Percentiles rank a stretch among this genome's conserved stretches.
Conservation (phyloP, 768 basidiomycete genomes). For the Lentinula aciculospora region DNA sequence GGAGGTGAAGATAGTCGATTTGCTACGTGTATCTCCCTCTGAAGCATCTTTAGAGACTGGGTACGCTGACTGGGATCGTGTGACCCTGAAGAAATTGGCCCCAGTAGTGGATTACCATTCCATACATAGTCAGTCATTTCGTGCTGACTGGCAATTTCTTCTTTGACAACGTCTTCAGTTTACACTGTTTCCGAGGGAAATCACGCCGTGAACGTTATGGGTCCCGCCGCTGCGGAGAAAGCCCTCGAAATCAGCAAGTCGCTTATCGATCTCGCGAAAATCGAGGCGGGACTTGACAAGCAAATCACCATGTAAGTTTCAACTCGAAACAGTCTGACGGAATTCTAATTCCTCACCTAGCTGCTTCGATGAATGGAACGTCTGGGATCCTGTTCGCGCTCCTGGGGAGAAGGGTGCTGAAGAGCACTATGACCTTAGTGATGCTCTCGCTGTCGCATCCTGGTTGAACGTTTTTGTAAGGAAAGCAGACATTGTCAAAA, state of each 20-base stretch:
- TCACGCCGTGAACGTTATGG: slow-evolving; percentile 49
- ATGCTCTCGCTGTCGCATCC: slow-evolving; percentile 50
- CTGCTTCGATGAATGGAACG: slow-evolving; percentile 55
- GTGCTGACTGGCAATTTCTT: not conserved
- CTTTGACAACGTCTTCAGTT: slow-evolving; percentile 17
- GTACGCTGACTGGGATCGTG: slow-evolving; percentile 36
- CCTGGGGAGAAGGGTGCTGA: slow-evolving; percentile 46
- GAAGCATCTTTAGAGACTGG: slow-evolving; percentile 26
- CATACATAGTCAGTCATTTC: slow-evolving; percentile 27
- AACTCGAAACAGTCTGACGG: not conserved
- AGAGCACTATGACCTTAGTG: slow-evolving; percentile 48
- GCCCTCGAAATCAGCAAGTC: slow-evolving; percentile 45
- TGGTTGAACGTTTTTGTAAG: slow-evolving; percentile 61
- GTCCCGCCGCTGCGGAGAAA: slow-evolving; percentile 48
- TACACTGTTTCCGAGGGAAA: slow-evolving; percentile 37
- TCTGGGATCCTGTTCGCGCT: slow-evolving; percentile 46
- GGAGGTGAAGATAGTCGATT: slow-evolving; percentile 27
- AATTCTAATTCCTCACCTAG: slow-evolving; percentile 12
- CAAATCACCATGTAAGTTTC: slow-evolving; percentile 30
- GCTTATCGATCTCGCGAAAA: slow-evolving; percentile 46
- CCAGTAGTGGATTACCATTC: slow-evolving; percentile 49
- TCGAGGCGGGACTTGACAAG: slow-evolving; percentile 29
- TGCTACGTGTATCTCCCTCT: slow-evolving; percentile 11
- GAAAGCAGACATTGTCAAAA: slow-evolving; percentile 52
- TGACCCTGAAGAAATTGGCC: slow-evolving; percentile 32